A percentile compares a stretch with the other conserved stretches of the same genome.
These are phyloP conservation scores for Madurella fahalii DNA, from an alignment of 2,329 filamentous ascomycete genomes.

Conservation along the genomic window DNA sequence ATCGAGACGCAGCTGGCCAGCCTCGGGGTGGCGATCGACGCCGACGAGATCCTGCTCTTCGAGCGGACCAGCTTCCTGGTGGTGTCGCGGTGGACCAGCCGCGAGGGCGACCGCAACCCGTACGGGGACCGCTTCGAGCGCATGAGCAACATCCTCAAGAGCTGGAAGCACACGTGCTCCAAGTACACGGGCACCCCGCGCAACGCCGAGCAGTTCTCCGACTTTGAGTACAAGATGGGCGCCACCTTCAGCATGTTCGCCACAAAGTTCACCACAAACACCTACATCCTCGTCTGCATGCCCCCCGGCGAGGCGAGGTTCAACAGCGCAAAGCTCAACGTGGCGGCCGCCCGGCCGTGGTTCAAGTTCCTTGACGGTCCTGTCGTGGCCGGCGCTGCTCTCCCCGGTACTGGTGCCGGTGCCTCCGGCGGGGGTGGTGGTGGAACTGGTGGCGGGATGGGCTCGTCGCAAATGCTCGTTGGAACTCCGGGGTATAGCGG, in stretches of 20 bases:
- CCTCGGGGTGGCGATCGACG: conserved; percentile 80
- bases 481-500: conserved; percentile 2
- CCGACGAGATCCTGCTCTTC: conserved; percentile 90
- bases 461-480: conserved; percentile 3
- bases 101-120: conserved; percentile 72
- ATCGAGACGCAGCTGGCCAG: conserved; percentile 84
- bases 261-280: conserved; percentile 94
- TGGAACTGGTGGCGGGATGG: background rate
- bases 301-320: conserved; percentile 88
- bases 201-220: conserved; percentile 73
- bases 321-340: conserved; percentile 87
- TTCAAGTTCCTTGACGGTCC: conserved; percentile 66
- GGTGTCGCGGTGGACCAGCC: conserved; percentile 84
- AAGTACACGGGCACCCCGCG: conserved; percentile 77
- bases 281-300: conserved; percentile 87
- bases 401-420: conserved; percentile 4
- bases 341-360: conserved; percentile 76
- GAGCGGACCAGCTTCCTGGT: conserved; percentile 95
- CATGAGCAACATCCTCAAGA: conserved; percentile 96
- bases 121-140: conserved; percentile 89
- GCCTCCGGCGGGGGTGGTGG: conserved; percentile 9
- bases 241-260: conserved; percentile 88
- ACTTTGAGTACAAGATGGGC: conserved; percentile 75
- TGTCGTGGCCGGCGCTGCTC: conserved; percentile 25
- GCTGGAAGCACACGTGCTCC: conserved; percentile 83